Evolutionary conservation across 2,329 filamentous ascomycete species (phyloP).

Genomic region (Orbilia brochopaga): DNA sequence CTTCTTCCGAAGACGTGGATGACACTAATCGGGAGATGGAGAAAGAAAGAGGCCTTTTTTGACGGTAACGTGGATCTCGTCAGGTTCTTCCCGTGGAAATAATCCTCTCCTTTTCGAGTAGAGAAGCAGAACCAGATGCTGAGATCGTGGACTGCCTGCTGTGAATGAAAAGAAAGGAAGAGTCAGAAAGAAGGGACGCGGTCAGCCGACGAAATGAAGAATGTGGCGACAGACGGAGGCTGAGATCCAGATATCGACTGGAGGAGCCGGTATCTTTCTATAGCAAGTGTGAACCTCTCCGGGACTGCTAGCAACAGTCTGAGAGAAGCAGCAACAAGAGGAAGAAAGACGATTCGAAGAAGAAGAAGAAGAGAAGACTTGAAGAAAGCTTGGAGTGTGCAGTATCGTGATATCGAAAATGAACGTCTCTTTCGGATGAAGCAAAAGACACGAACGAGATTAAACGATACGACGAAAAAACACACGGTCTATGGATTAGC

Average conservation of each 20-base stretch:
- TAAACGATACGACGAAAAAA: constrained; percentile 51
- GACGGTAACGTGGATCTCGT: constrained; percentile 51
- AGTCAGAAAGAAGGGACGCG: constrained; percentile 4
- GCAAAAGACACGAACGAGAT: constrained; percentile 52
- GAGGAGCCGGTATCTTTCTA: too few species aligned
- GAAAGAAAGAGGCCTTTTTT: constrained; percentile 5
- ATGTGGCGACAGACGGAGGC: not conserved
- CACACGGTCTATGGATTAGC: constrained; percentile 49
- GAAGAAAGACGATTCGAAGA: constrained; percentile 3
- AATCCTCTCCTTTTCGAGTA: constrained; percentile 4
- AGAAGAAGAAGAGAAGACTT: constrained; percentile 12
- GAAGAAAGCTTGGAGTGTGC: constrained; percentile 9
- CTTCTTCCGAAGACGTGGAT: not conserved
- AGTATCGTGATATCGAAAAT: constrained; percentile 49
- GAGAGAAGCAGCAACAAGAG: constrained; percentile 9
- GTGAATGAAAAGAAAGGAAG: constrained; percentile 23
- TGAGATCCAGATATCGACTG: not conserved
- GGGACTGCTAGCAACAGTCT: too few species aligned
- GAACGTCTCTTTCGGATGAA: constrained; percentile 51
- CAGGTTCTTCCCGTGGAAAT: constrained; percentile 15
- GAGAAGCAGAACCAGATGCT: constrained; percentile 36
- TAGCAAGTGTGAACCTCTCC: too few species aligned
- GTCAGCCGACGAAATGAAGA: not conserved
- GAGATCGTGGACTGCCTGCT: constrained; percentile 15
- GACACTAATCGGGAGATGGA: not conserved